Evolutionary conservation across 345 rosid genomes (phyloP).

Genomic region (Syzygium jambos): DNA sequence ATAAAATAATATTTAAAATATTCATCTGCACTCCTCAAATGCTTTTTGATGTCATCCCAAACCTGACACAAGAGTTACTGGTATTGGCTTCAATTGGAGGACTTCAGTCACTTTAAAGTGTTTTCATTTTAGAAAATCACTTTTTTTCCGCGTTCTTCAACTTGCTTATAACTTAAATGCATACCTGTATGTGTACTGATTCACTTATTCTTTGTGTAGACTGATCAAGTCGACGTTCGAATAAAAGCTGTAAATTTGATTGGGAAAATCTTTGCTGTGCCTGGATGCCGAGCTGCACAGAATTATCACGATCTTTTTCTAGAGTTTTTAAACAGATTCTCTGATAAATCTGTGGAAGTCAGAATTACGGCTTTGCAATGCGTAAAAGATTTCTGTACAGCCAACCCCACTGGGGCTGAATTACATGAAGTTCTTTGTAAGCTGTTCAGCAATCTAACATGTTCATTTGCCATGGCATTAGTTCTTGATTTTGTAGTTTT

Average conservation of each 20-base stretch:
- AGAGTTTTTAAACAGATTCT: constrained; percentile 82
- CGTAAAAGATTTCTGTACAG: constrained; percentile 60
- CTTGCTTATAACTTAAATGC: background rate
- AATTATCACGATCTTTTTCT: constrained; percentile 48
- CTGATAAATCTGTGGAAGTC: constrained; percentile 86
- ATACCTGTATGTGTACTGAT: background rate
- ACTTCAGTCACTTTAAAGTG: background rate
- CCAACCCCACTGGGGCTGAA: constrained; percentile 45
- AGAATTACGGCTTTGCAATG: constrained; percentile 66
- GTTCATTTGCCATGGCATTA: background rate
- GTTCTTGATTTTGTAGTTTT: background rate
- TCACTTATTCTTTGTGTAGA: constrained; percentile 23
- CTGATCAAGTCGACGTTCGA: constrained; percentile 88
- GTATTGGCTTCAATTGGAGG: constrained; percentile 21
- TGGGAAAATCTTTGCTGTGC: constrained; percentile 61
- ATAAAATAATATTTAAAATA: constrained; percentile 63
- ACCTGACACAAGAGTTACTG: constrained; percentile 68
- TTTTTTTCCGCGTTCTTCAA: background rate
- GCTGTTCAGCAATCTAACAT: constrained; percentile 7
- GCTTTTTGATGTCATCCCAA: constrained; percentile 65
- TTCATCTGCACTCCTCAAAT: constrained; percentile 71
- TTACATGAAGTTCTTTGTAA: constrained; percentile 58
- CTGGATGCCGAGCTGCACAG: constrained; percentile 39
- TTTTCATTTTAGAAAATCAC: background rate
- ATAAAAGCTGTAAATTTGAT: constrained; percentile 73